These are phyloP conservation scores for Metarhizium humberi DNA, from an alignment of 2,329 filamentous ascomycete genomes.

Conservation along the genomic window DNA sequence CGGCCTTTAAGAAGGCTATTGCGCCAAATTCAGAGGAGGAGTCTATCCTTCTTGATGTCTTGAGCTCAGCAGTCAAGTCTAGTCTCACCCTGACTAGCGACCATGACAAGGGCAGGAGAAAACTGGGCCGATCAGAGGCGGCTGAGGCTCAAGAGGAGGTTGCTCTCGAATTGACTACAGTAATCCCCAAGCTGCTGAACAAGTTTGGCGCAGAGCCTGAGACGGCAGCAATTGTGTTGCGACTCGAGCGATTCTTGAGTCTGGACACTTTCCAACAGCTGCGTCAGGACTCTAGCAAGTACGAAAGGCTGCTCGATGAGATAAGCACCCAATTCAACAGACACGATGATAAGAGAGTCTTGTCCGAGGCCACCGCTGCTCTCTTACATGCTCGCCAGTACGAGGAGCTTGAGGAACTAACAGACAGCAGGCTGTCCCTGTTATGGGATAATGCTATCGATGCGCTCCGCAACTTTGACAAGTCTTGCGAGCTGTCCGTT, in stretches of 20 bases:
- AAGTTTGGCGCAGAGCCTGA: conserved; percentile 88
- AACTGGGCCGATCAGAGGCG: conserved; percentile 51
- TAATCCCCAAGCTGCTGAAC: conserved; percentile 78
- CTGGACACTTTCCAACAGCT: conserved; percentile 82
- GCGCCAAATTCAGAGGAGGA: conserved; percentile 72
- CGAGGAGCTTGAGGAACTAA: conserved; percentile 79
- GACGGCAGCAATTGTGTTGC: conserved; percentile 76
- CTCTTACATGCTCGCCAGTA: conserved; percentile 78
- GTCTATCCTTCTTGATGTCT: conserved; percentile 73
- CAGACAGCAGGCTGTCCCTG: conserved; percentile 67
- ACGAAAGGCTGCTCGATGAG: conserved; percentile 75
- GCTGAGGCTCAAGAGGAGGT: conserved; percentile 68
- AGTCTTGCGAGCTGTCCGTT: conserved; percentile 60
- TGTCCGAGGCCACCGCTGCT: conserved; percentile 74
- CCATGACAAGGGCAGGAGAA: conserved; percentile 49
- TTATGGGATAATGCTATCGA: conserved; percentile 81
- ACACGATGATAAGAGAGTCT: conserved; percentile 79
- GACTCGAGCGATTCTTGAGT: conserved; percentile 78
- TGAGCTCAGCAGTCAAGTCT: conserved; percentile 73
- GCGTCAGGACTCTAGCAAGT: conserved; percentile 74
- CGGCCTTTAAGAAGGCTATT: conserved; percentile 59
- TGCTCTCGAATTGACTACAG: conserved; percentile 64
- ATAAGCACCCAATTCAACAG: conserved; percentile 89
- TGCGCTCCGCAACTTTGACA: conserved; percentile 61
- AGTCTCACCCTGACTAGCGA: conserved; percentile 60